Base-by-base conservation (phyloP, 176 grass and related monocot species). In the Cocos nucifera region DNA sequence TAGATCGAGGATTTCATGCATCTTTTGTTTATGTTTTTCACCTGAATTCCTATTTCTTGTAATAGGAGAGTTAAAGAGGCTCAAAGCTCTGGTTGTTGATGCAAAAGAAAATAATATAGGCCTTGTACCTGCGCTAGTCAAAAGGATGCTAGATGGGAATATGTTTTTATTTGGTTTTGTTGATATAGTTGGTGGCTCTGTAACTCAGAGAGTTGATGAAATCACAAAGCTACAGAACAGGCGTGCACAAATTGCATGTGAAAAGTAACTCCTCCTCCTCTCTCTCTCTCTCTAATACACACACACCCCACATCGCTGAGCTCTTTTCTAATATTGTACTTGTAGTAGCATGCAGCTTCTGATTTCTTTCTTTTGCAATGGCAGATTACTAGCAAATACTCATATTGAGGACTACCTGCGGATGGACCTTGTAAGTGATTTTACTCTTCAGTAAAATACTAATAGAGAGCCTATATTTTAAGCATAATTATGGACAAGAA, bases 91-190 rank as follows among this genome's bases (percentile, higher is more conserved):
- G 1, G 66, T 97, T 14, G n/a, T 71, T 70, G 74, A 51, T 63
- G 75, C 87, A n/a, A 91, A 97, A 70, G 58, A 80, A 69, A 83
- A 67, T 17, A 71, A 75, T 20, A 7, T 80, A 28, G 22, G 3
- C 63, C 15, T 77, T 0, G 78, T 83, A 57, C 73, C 76, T 19
- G 72, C 76, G 39, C 75, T 97, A 59, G 75, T 91, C 59, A 80
- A 97, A 77, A 97, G 69, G 70, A 97, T 97, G 87, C 22, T 91
- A 39, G 62, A 88, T 52, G 82, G 75, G 62, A 65, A 72, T 49
- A 80, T 88, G 69, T 71, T 91, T 80, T 65, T 91, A 53, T 80
- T 85, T 75, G 87, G 92, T 8, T 85, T 75, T 73, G 80, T 91
- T 75, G 86, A 91, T 85, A 79, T 80, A 59, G 80, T 80, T 66